Conservation (phyloP, 78 protist species). For the Anaeramoeba flamelloides region DNA sequence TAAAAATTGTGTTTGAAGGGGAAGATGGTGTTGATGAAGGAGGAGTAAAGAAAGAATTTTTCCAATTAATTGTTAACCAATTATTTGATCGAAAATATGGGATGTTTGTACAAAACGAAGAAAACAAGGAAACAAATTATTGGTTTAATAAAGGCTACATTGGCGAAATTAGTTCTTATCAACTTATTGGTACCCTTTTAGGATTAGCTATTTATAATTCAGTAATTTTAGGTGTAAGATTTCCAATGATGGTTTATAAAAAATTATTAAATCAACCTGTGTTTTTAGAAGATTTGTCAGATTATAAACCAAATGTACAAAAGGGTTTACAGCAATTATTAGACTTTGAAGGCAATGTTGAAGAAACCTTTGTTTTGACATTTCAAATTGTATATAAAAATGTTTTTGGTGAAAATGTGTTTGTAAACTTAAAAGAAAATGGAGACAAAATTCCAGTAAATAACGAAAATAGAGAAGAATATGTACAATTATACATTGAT, state of each 20-base stretch:
- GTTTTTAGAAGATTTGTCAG: too few relatives aligned
- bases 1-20: slow-evolving; percentile 13
- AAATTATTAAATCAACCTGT: too few relatives aligned
- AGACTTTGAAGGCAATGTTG: too few relatives aligned
- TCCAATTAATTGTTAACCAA: slow-evolving; percentile 10
- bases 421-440: neutral
- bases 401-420: too few relatives aligned
- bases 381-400: too few relatives aligned
- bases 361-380: too few relatives aligned
- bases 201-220: slow-evolving; percentile 93
- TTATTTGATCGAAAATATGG: slow-evolving; percentile 1
- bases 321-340: too few relatives aligned
- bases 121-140: slow-evolving; percentile 10
- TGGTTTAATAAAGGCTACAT: slow-evolving; percentile 43
- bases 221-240: slow-evolving; percentile 70
- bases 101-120: neutral
- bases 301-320: too few relatives aligned
- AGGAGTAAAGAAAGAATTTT: slow-evolving; percentile 22
- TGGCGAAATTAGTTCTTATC: slow-evolving; percentile 8
- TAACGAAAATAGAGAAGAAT: neutral
- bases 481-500: neutral
- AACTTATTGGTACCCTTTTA: slow-evolving; percentile 38
- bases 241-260: too few relatives aligned
- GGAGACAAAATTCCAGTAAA: neutral
- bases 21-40: slow-evolving; percentile 27